Base-by-base conservation (phyloP, 768 basidiomycete genomes). In the Calocybe cyanea region DNA sequence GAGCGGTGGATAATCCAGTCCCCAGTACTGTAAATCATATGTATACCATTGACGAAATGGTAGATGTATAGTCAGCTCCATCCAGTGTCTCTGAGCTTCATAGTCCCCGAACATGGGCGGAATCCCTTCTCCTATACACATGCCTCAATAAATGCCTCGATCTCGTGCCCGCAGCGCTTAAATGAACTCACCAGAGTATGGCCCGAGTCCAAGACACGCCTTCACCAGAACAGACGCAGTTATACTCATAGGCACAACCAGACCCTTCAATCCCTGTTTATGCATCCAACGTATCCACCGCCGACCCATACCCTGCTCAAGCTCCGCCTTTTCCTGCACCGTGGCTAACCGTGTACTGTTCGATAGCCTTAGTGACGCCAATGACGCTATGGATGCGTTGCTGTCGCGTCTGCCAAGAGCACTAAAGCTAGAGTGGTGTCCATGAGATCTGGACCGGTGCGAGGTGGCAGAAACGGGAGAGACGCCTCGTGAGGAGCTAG, bases 31-130 rank as follows among this genome's bases (percentile, higher is more conserved):
- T 23, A 89, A 71, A 57, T 95, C 89, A 62, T 92, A 89, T 1
- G 68, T 81, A 63, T 97, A 97, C 94, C 94, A 97, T 50, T 85
- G 66, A 11, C 66, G 67, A 15, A 80, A 56, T 0, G 92, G 88
- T 0, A 92, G 69, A 58, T 93, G 86, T 19, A 83, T 63, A 2
- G 89, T 91, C 31, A 95, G 61, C 56, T 94, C 92, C 88, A 95
- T 90, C 92, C 92, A 95, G 64, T 94, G 92, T 43, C 92, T 72
- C 58, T 94, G 92, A 0, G 92, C 92, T 62, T 95, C 92, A 55
- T 89, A 95, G 65, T 95, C 92, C 2, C 92, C 92, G 52, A 76
- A 90, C 82, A 92, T 84, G 0, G 90, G 91, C 0, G 92, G 87
- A 2, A 80, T 78, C 23, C 61, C 71, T 52, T 77, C 62, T 5